A percentile compares a stretch with the other conserved stretches of the same genome.
Conservation (phyloP, 2,329 filamentous ascomycete genomes). For the Lecanicillium sp. region DNA sequence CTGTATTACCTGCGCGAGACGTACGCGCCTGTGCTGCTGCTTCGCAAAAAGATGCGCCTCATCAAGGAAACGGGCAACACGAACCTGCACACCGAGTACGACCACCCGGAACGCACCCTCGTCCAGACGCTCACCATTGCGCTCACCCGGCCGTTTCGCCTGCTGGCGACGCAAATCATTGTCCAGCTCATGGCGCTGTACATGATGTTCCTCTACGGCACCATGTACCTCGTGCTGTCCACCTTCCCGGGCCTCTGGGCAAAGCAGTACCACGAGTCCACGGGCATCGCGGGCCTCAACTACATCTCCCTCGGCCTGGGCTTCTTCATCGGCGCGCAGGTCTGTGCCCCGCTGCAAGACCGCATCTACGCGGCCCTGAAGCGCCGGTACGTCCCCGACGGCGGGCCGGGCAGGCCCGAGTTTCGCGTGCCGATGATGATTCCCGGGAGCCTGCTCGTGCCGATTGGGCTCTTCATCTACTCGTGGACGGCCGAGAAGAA, state of each 20-base stretch:
- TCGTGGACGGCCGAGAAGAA: conserved; percentile 35
- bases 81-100: conserved; percentile 41
- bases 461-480: conserved; percentile 35
- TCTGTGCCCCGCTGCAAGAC: conserved; percentile 36
- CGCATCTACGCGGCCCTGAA: conserved; percentile 35
- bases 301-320: conserved; percentile 22
- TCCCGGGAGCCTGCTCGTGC: conserved; percentile 30
- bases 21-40: conserved; percentile 52
- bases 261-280: conserved; percentile 48
- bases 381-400: conserved; percentile 25
- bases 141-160: conserved; percentile 52
- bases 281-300: conserved; percentile 33
- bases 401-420: conserved; percentile 29
- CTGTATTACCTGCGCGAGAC: conserved; percentile 54
- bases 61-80: conserved; percentile 48
- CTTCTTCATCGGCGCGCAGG: conserved; percentile 22
- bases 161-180: conserved; percentile 55
- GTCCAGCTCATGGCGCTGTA: conserved; percentile 59
- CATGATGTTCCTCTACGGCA: conserved; percentile 55
- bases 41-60: conserved; percentile 48
- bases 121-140: conserved; percentile 52
- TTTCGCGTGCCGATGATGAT: conserved; percentile 34
- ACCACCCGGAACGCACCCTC: conserved; percentile 26
- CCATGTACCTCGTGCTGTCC: conserved; percentile 46
- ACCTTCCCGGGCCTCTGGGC: conserved; percentile 47